These are phyloP conservation scores for Thecaphora frezii DNA, from an alignment of 1,284 basidiomycete species.

Conservation along the genomic window DNA sequence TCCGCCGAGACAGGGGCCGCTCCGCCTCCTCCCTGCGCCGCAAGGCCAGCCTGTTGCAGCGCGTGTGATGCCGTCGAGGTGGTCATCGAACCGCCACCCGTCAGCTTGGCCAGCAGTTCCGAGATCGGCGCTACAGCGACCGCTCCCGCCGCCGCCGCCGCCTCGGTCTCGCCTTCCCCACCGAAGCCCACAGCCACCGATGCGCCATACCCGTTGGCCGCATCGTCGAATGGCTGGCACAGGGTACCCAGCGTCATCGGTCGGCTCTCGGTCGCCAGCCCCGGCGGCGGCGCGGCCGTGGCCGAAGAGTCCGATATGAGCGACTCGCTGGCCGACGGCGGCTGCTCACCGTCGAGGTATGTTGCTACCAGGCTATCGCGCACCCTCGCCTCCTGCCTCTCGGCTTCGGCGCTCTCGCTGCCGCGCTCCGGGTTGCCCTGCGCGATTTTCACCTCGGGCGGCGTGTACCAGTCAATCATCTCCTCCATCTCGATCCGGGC, in stretches of 20 bases:
- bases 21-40: too few relatives aligned
- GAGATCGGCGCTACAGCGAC: too few relatives aligned
- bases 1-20: too few relatives aligned
- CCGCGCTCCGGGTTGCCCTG: constrained; percentile 3
- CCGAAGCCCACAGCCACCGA: too few relatives aligned
- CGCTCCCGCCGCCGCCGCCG: too few relatives aligned
- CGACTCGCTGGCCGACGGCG: constrained; percentile 9
- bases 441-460: constrained; percentile 7
- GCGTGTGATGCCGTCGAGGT: too few relatives aligned
- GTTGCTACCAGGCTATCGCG: neutral
- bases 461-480: constrained; percentile 38
- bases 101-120: constrained; percentile 1
- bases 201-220: neutral
- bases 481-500: constrained; percentile 43
- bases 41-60: too few relatives aligned
- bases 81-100: too few relatives aligned
- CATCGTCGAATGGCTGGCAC: neutral
- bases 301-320: neutral
- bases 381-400: neutral
- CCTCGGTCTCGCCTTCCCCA: too few relatives aligned
- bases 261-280: neutral
- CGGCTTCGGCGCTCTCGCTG: constrained; percentile 26
- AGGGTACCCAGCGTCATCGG: neutral
- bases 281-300: neutral
- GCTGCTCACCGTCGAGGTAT: constrained; percentile 10